Evolutionary conservation across 2,329 filamentous ascomycete genomes (phyloP).

Genomic region (Penicillium palitans): DNA sequence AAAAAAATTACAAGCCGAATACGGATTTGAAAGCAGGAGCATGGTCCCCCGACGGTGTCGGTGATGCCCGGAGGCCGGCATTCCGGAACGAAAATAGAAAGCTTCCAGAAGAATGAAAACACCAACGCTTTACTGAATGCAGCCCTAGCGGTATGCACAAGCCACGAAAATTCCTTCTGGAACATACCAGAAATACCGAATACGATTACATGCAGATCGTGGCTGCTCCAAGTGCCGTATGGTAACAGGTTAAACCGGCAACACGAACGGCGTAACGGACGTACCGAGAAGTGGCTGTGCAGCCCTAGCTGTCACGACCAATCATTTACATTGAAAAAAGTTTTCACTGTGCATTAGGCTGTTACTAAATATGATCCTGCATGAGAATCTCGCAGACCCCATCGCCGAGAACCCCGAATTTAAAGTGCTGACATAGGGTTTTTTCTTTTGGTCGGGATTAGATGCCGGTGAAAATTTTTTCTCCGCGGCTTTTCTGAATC

Average conservation of each 20-base stretch:
- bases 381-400: slow-evolving; percentile 6
- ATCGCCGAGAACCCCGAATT: slow-evolving; percentile 11
- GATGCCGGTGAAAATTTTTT: slow-evolving; percentile 21
- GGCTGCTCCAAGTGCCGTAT: slow-evolving; percentile 1
- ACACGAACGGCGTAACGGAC: slow-evolving; percentile 3
- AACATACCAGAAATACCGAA: slow-evolving; percentile 11
- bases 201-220: slow-evolving; percentile 6
- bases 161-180: slow-evolving; percentile 9
- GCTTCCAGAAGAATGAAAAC: slow-evolving; percentile 11
- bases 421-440: slow-evolving; percentile 26
- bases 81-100: slow-evolving; percentile 15
- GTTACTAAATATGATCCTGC: slow-evolving; percentile 24
- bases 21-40: not conserved
- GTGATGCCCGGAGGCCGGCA: slow-evolving; percentile 8
- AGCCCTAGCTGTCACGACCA: slow-evolving; percentile 7
- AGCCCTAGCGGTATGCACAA: slow-evolving; percentile 1
- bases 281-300: slow-evolving; percentile 22
- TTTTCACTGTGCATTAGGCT: slow-evolving; percentile 25
- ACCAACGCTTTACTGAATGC: not conserved
- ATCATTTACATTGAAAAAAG: slow-evolving; percentile 23
- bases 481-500: not conserved
- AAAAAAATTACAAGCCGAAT: not conserved
- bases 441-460: slow-evolving; percentile 7
- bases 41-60: slow-evolving; percentile 5
- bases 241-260: slow-evolving; percentile 13